These are phyloP conservation scores for Rhamnella rubrinervis DNA, from an alignment of 331 rosid genomes.

Conservation along the genomic window DNA sequence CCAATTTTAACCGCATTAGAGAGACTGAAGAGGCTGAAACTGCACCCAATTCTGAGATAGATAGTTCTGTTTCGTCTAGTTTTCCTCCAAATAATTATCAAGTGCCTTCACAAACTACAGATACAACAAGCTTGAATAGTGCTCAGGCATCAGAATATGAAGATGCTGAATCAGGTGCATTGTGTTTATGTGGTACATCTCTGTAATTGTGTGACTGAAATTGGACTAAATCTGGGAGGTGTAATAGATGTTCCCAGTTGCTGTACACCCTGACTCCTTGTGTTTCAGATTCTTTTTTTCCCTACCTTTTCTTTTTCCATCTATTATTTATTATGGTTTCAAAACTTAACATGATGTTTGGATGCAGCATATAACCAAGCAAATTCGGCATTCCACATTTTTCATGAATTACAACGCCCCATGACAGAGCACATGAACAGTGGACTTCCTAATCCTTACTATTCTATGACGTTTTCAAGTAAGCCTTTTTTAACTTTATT, in stretches of 20 bases:
- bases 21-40: conserved; percentile 46
- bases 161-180: conserved; percentile 78
- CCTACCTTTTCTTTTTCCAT: conserved; percentile 7
- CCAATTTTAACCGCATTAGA: conserved; percentile 37
- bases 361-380: conserved; percentile 56
- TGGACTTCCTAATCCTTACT: conserved; percentile 36
- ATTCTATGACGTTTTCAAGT: conserved; percentile 45
- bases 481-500: conserved; percentile 26
- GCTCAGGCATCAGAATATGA: conserved; percentile 63
- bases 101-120: conserved; percentile 54
- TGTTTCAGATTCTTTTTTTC: background rate
- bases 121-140: conserved; percentile 58
- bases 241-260: conserved; percentile 1
- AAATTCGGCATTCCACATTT: conserved; percentile 44
- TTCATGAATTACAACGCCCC: conserved; percentile 41
- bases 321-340: conserved; percentile 7
- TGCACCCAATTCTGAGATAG: conserved; percentile 42
- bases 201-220: background rate
- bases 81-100: conserved; percentile 41
- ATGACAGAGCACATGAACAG: conserved; percentile 35
- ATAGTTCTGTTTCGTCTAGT: conserved; percentile 50
- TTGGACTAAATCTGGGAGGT: conserved; percentile 4
- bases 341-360: conserved; percentile 19
- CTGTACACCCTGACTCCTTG: background rate
- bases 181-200: conserved; percentile 14